Evolutionary conservation across 805 yeast species (phyloP).

Genomic region (Metschnikowia orientalis): DNA sequence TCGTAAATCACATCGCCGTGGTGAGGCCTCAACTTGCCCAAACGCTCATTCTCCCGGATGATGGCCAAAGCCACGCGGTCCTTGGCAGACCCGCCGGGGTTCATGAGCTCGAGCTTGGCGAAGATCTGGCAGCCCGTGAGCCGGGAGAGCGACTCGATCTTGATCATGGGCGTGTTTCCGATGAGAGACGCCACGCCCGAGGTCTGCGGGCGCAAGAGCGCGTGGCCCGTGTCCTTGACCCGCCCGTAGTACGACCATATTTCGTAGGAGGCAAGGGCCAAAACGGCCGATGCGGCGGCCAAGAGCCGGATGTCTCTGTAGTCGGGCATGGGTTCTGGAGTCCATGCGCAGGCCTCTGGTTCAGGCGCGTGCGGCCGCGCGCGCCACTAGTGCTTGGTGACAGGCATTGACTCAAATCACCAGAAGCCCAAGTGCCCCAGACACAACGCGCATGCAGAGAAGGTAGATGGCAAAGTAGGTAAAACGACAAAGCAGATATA

Average conservation of each 20-base stretch:
- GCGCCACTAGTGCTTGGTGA: no score
- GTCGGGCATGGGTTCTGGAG: constrained; percentile 4
- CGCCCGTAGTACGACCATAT: constrained; percentile 6
- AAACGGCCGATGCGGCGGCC: constrained; percentile 17
- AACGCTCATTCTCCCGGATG: constrained; percentile 59
- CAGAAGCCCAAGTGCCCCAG: no score
- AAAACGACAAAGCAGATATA: no score
- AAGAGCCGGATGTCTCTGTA: constrained; percentile 9
- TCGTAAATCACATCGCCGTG: constrained; percentile 77
- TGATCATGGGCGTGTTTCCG: constrained; percentile 86
- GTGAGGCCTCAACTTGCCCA: constrained; percentile 54
- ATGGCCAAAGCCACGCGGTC: constrained; percentile 90
- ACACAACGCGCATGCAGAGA: no score
- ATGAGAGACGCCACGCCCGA: constrained; percentile 73
- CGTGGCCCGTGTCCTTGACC: constrained; percentile 5
- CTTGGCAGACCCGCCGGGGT: constrained; percentile 95
- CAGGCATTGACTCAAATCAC: no score
- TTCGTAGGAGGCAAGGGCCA: constrained; percentile 12
- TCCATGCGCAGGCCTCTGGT: no score
- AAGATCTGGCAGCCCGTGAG: constrained; percentile 77
- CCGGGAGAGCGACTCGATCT: constrained; percentile 63
- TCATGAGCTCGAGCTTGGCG: constrained; percentile 79
- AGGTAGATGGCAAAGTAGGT: no score
- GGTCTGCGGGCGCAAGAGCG: constrained; percentile 19
- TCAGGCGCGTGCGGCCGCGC: no score